phyloP scores from a whole-genome alignment of 1,284 basidiomycete species.

The Hypsizygus ulmarius region DNA sequence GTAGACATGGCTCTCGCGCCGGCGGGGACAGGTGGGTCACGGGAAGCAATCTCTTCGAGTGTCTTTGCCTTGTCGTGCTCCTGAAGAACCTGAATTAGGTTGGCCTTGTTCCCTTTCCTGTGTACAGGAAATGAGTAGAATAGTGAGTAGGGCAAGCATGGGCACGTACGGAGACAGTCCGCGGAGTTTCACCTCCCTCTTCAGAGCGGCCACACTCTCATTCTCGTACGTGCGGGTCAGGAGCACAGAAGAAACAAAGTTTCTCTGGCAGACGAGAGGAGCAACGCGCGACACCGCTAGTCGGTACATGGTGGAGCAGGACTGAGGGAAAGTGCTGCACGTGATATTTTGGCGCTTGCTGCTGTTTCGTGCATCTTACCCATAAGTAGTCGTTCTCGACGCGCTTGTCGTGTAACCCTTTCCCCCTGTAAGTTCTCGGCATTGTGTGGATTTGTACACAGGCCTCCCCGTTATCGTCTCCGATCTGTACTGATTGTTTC shows the following conservation, averaged over 20 bases:
- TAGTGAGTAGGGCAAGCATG: not conserved
- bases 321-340: constrained; percentile 7
- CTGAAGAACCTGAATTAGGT: constrained; percentile 52
- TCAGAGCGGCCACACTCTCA: constrained; percentile 58
- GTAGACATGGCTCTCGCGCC: constrained; percentile 34
- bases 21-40: constrained; percentile 15
- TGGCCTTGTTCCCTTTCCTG: constrained; percentile 61
- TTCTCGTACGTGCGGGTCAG: constrained; percentile 64
- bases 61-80: constrained; percentile 41
- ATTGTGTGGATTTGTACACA: too few relatives aligned
- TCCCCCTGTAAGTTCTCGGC: too few relatives aligned
- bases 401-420: too few relatives aligned
- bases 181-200: constrained; percentile 61
- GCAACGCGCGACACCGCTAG: constrained; percentile 23
- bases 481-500: constrained; percentile 17
- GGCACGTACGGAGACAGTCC: constrained; percentile 60
- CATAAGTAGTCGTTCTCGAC: not conserved
- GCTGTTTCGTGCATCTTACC: too few relatives aligned
- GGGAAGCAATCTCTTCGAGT: constrained; percentile 13
- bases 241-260: constrained; percentile 66
- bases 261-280: constrained; percentile 23
- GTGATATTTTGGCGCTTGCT: constrained; percentile 1
- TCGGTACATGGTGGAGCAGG: constrained; percentile 37
- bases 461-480: constrained; percentile 4
- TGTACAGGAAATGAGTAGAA: constrained; percentile 6